Conservation (phyloP, 2,329 filamentous ascomycete genomes). For the Hymenoscyphus occultus region DNA sequence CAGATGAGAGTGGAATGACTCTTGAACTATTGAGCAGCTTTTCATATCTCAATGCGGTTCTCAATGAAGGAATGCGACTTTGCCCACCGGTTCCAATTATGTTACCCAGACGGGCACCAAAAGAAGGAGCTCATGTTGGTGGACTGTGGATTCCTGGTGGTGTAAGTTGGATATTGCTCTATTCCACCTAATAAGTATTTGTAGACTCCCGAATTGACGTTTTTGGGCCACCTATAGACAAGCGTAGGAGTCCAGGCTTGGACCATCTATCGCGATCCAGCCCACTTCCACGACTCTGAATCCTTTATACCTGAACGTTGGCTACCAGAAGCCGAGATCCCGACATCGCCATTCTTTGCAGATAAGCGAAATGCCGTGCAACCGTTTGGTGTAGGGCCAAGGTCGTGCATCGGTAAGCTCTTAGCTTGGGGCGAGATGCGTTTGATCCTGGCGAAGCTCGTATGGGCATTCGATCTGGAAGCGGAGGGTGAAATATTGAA, state of each 20-base stretch:
- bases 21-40: not conserved
- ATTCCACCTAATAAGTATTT: not conserved
- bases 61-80: not conserved
- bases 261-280: slow-evolving; percentile 1
- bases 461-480: not conserved
- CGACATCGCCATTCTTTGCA: slow-evolving; percentile 2
- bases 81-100: not conserved
- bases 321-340: not conserved
- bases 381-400: slow-evolving; percentile 3
- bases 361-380: not conserved
- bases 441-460: not conserved
- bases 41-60: not conserved
- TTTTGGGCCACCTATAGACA: not conserved
- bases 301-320: slow-evolving; percentile 7
- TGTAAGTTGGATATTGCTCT: not conserved
- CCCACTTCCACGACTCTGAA: not conserved
- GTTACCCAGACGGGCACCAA: not conserved
- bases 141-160: not conserved
- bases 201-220: not conserved
- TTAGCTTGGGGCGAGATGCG: not conserved
- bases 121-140: not conserved
- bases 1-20: not conserved
- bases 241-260: slow-evolving; percentile 4
- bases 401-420: not conserved
- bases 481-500: not conserved